Evolutionary conservation across 805 yeast species (phyloP), one percentile per base, ranked within the genome.

Genomic region (Helenozyma baotianmanensis): DNA sequence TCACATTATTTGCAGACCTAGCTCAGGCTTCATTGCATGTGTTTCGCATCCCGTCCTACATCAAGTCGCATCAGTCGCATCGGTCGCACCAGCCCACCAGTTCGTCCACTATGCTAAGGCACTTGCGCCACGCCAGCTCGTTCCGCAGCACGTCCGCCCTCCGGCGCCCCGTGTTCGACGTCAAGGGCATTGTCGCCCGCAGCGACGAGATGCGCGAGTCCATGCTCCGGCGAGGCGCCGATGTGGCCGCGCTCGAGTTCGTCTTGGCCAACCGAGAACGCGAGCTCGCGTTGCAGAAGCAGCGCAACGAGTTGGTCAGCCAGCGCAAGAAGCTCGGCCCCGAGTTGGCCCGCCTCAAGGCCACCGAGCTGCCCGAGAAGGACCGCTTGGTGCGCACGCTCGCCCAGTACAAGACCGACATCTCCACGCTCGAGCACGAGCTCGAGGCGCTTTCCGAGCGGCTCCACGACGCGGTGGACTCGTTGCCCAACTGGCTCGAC

Each of bases 401-500:
- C 7, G 33, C 40, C 17, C 47, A 42, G 3, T 42, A 55, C 18
- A 64, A 66, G 38, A 15, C 33, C 3, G 39, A 43, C 18, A 38
- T 63, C n/a, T 49, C 53, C 25, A 46, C 45, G 0, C 33, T 63
- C 12, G 69, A 63, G 30, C 27, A 35, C 4, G 38, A 48, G 30
- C 42, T 49, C 4, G 43, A 46, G 4, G 32, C 17, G 1, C 38
- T 69, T 3, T 68, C 75, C 12, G 51, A 58, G 5, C 46, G 53
- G 3, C 53, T 80, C 0, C 53, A 55, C 22, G 36, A 49, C 0
- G 54, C 58, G 10, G 73, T 75, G 1, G 77, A 73, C 8, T 51
- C 63, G 0, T 56, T 84, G n/a, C 95, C 95, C 0, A 84, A 83
- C 47, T 51, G 71, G 14, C 55, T 82, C 0, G 77, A 76, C 36